Base-by-base conservation (phyloP, 495 filamentous ascomycete genomes). In the Trypethelium eluteriae region DNA sequence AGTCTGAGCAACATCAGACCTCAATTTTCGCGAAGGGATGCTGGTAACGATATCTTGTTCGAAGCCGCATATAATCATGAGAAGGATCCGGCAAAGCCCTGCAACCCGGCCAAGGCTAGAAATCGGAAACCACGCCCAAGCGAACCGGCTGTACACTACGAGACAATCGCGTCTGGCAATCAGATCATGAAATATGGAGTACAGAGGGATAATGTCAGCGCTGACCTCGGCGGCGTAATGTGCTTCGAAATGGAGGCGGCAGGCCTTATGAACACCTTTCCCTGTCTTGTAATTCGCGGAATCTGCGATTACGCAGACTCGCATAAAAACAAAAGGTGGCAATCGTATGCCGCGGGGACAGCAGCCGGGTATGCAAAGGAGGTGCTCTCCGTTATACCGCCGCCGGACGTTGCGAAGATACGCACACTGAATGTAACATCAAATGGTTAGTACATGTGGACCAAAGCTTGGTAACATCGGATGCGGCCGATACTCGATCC, bases 91-190 rank as follows among this genome's bases (percentile, higher is more conserved):
- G 1, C 25, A 25, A 25, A 25, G 25, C 25, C 25, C 1, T 14
- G 1, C 1, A 7, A 14, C 41, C 6, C 1, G 1, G 41, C 6
- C 6, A 44, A 44, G 0, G 14, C 14, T 7, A 44, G 1, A 44
- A 1, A 7, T 1, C 41, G 41, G 14, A 14, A 44, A 1, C 0
- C 41, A 14, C 41, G 41, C 41, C 41, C 41, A 0, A 44, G 41
- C 41, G 41, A 66, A 44, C 66, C 66, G 1, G 36, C n/a, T 9
- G 64, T 80, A 35, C 75, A 80, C 59, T 67, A 73, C 41, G 78
- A 78, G 10, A 69, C 64, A 12, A 77, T 81, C 65, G 79, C 78
- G 5, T 79, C 77, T 11, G 77, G 72, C 2, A 70, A 78, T n/a
- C 53, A 67, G 32, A 67, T 79, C 0, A 73, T 80, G 34, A 74